Base-by-base conservation (phyloP, 768 basidiomycete species). In the Roridomyces roridus region DNA sequence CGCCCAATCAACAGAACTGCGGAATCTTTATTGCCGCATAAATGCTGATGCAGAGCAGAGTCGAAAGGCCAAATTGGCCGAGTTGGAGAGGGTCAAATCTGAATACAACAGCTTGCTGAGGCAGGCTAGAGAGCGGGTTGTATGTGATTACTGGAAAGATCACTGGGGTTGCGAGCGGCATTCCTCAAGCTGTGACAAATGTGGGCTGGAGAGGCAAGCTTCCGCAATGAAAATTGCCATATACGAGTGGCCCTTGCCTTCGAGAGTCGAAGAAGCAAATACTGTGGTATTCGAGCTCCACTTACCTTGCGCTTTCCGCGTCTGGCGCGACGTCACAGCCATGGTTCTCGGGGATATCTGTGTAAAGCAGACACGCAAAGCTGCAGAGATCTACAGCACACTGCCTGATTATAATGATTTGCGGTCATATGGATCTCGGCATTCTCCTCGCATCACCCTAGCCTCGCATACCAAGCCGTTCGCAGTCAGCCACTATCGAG, bases 231-330 rank as follows among this genome's bases (percentile, higher is more conserved):
- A 9, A 0, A 80, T 83, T 20, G 0, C 21, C 0, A 62, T 77
- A 5, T 68, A 79, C 42, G 82, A 83, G 49, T 80, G 80, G 80
- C 82, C 81, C 0, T 60, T 83, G 41, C 79, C 82, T 0, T n/a
- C 40, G 1, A 40, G 57, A 14, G 15, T 10, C 9, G 20, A 65
- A 5, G 40, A 57, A 7, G 71, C 73, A 0, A 64, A 75, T 50
- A 63, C 60, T 0, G 67, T 73, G 17, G 67, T 81, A 5, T 83
- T 83, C 46, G 79, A 83, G 55, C 57, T 81, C 5, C 52, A 59
- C 11, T 73, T 72, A 47, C 82, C 82, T n/a, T 31, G 40, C 2
- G 55, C 67, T 10, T 79, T 83, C 59, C 62, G 69, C 11, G 66
- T 75, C 46, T 83, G 82, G 82, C 72, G 82, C 46, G 67, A 63